Evolutionary conservation across 495 filamentous ascomycete genomes (phyloP).

Genomic region (Penicilliopsis zonata): DNA sequence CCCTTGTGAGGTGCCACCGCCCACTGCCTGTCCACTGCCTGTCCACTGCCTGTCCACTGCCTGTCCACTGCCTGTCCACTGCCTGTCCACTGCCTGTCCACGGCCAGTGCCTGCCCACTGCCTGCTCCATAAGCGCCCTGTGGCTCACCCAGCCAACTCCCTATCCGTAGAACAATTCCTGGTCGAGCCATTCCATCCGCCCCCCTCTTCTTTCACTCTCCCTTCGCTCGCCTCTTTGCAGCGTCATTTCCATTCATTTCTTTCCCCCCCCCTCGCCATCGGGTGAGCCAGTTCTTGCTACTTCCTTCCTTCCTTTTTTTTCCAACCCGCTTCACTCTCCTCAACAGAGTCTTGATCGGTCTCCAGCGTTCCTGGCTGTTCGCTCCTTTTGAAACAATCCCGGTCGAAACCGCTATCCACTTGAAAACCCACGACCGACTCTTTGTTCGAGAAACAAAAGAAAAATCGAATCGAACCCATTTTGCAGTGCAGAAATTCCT

Average conservation of each 20-base stretch:
- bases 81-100: too few relatives aligned
- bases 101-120: too few relatives aligned
- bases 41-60: too few relatives aligned
- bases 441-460: constrained; percentile 13
- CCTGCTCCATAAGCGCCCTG: too few relatives aligned
- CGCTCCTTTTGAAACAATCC: constrained; percentile 15
- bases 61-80: too few relatives aligned
- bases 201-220: constrained; percentile 5
- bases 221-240: constrained; percentile 16
- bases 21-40: too few relatives aligned
- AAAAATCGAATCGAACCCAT: constrained; percentile 8
- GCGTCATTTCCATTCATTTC: constrained; percentile 24
- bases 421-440: constrained; percentile 7
- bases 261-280: constrained; percentile 14
- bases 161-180: neutral
- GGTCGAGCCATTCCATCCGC: neutral
- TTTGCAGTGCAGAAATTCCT: constrained; percentile 1
- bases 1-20: too few relatives aligned
- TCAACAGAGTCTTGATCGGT: constrained; percentile 14
- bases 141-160: neutral
- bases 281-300: constrained; percentile 28
- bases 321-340: constrained; percentile 12
- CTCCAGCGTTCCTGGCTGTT: constrained; percentile 27
- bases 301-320: constrained; percentile 22
- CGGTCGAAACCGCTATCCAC: constrained; percentile 14